These are phyloP conservation scores for Brasilioporus rufonigricans DNA, from an alignment of 768 basidiomycete genomes.

Conservation along the genomic window DNA sequence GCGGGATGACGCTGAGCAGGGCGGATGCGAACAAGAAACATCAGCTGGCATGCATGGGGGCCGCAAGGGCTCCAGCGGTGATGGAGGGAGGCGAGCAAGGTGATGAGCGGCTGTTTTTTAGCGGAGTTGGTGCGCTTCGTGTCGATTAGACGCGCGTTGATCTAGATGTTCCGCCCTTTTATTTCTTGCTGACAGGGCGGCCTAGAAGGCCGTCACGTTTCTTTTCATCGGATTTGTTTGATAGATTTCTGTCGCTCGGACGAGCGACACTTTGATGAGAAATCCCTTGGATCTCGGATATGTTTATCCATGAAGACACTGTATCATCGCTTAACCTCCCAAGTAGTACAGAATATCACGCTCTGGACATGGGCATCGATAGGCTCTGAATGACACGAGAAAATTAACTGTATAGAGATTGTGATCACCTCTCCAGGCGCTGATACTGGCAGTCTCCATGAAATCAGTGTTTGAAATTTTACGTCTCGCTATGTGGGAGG, in stretches of 20 bases:
- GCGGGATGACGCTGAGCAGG: slow-evolving; percentile 19
- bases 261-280: not conserved
- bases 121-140: slow-evolving; percentile 17
- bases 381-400: too few species aligned
- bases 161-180: not conserved
- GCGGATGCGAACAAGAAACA: slow-evolving; percentile 28
- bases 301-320: too few species aligned
- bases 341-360: too few species aligned
- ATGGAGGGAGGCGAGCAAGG: not conserved
- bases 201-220: not conserved
- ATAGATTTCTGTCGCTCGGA: not conserved
- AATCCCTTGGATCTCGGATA: too few species aligned
- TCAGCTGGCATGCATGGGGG: slow-evolving; percentile 7
- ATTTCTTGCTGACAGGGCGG: not conserved
- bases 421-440: too few species aligned
- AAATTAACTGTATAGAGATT: too few species aligned
- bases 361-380: too few species aligned
- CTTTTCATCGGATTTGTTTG: not conserved
- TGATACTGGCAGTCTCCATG: too few species aligned
- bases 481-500: too few species aligned
- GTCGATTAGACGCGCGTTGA: not conserved
- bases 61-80: not conserved
- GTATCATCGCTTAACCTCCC: too few species aligned
- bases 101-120: not conserved
- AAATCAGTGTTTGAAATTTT: too few species aligned